Evolutionary conservation across 305 asterid genomes (phyloP), one percentile per base, ranked within the genome.

Genomic region (Ruellia speciosa): DNA sequence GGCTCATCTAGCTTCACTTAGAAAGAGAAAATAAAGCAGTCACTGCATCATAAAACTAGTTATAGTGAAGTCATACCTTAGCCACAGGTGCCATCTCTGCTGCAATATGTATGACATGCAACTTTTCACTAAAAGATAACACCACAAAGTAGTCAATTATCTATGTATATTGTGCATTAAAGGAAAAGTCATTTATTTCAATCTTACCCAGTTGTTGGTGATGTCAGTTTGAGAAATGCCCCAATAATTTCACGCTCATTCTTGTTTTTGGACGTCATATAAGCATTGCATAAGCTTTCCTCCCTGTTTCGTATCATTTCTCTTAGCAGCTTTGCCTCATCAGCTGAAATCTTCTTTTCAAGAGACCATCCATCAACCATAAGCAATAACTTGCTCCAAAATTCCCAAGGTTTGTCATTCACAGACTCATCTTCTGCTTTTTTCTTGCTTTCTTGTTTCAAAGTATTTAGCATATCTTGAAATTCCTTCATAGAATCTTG

Each of bases 81-180:
- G 99, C 99, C 66, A 88, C 97, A 54, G 99, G 99, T 20, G 99
- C 99, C 96, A 92, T 82, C 84, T 92, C 99, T 62, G 95, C 99
- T 52, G 99, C 97, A 54, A 92, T 84, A 73, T 92, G 96, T 75
- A 92, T 76, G 71, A 92, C 74, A 72, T 88, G 94, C 67, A 92
- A 80, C 77, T 85, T 83, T 71, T 75, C 76, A 73, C 97, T 88
- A 64, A 58, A 76, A 63, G 71, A 58, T 66, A 67, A 75, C 14
- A 73, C 58, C 51, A 71, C 61, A 35, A 9, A 58, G 52, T 50
- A 69, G 73, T 75, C 63, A 78, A 64, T 63, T 58, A 64, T 67
- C 11, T 48, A 52, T 13, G 18, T 18, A 62, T 18, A 46, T 39
- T 50, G 13, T 34, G 52, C 56, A 67, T 47, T 51, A 15, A 69